Evolutionary conservation across 352 stramenopile species (phyloP).

Genomic region (Globisporangium spiculum): DNA sequence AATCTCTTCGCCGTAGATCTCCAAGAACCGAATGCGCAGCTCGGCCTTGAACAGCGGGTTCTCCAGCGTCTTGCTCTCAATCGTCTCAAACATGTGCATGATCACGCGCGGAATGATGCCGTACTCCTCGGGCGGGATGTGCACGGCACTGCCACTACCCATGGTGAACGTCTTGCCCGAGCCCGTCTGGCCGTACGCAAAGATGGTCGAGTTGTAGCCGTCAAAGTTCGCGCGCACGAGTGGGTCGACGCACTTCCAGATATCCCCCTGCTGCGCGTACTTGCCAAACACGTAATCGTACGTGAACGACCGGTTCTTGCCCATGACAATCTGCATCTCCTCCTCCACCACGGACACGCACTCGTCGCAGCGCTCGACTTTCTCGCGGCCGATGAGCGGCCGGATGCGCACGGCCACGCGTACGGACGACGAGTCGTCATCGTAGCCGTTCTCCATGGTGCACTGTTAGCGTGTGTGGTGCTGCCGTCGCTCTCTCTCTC

Average conservation of each 20-base stretch:
- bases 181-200: constrained; percentile 87
- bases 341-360: constrained; percentile 82
- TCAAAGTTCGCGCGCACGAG: constrained; percentile 82
- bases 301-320: constrained; percentile 87
- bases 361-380: constrained; percentile 87
- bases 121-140: constrained; percentile 77
- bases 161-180: constrained; percentile 89
- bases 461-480: neutral
- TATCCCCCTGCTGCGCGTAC: constrained; percentile 81
- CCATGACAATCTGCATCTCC: constrained; percentile 84
- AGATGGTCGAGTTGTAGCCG: constrained; percentile 89
- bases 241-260: constrained; percentile 81
- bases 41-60: constrained; percentile 62
- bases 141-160: constrained; percentile 81
- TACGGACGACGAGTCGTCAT: constrained; percentile 64
- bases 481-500: neutral
- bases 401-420: constrained; percentile 84
- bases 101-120: constrained; percentile 88
- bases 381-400: constrained; percentile 84
- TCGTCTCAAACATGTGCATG: constrained; percentile 79
- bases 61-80: constrained; percentile 53
- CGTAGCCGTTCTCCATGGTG: constrained; percentile 22
- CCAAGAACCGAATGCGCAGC: constrained; percentile 86
- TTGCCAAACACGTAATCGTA: constrained; percentile 90
- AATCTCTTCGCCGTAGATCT: constrained; percentile 92